These are phyloP conservation scores for Marsdenia floribunda DNA, from an alignment of 257 asterid genomes.

Conservation along the genomic window DNA sequence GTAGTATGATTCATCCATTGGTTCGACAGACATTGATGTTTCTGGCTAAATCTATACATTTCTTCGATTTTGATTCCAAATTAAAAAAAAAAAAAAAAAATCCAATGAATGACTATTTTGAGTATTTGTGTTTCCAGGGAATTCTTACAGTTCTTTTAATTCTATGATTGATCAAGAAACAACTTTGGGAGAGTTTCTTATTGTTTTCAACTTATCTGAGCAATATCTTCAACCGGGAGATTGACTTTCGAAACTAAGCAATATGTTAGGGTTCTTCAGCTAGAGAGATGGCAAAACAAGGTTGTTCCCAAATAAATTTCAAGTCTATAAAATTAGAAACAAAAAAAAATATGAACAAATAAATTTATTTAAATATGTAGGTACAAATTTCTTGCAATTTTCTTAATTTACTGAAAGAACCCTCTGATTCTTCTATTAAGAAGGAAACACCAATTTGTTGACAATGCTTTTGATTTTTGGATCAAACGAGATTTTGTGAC, in stretches of 20 bases:
- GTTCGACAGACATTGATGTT: neutral
- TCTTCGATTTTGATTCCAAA: neutral
- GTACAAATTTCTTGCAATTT: no score
- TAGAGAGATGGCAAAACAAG: conserved; percentile 6
- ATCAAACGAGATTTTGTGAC: no score
- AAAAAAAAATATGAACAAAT: no score
- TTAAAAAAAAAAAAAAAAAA: neutral
- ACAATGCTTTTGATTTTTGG: no score
- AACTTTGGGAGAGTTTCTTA: neutral
- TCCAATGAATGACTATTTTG: neutral
- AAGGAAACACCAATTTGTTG: no score
- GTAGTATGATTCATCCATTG: conserved; percentile 9
- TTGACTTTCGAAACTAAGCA: neutral
- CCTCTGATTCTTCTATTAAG: no score
- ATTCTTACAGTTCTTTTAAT: no score
- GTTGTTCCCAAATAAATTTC: no score
- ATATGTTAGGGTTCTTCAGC: conserved; percentile 2
- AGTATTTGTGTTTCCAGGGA: neutral
- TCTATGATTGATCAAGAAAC: neutral
- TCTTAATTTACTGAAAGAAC: no score
- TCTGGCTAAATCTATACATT: neutral
- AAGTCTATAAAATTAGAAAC: no score
- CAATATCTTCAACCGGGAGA: neutral
- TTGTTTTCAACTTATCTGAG: neutral
- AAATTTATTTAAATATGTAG: no score